phyloP scores from a whole-genome alignment of 805 yeast species.

The Teunomyces gatunensis region DNA sequence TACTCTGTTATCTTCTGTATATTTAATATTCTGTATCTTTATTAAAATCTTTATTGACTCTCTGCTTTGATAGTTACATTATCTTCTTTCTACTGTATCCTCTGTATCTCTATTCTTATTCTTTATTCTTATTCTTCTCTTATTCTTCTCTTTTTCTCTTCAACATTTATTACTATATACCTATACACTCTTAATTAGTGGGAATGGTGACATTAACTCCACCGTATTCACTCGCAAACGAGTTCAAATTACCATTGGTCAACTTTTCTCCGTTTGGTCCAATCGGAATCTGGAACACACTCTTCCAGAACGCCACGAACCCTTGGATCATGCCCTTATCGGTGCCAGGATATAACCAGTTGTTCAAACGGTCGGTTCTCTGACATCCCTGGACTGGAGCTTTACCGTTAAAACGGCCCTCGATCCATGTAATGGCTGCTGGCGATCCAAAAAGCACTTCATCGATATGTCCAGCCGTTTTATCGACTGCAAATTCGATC shows the following conservation, averaged over 20 bases:
- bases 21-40: no score
- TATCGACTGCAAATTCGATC: conserved; percentile 9
- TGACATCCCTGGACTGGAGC: conserved; percentile 17
- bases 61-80: no score
- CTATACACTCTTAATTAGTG: background rate
- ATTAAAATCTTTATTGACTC: no score
- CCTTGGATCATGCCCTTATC: background rate
- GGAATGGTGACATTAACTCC: background rate
- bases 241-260: background rate
- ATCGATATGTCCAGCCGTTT: conserved; percentile 13
- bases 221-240: background rate
- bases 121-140: no score
- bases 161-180: background rate
- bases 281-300: background rate
- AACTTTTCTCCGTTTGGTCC: background rate
- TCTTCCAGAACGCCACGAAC: background rate
- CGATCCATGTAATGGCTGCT: conserved; percentile 18
- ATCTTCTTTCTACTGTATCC: no score
- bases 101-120: no score
- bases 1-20: no score
- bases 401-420: conserved; percentile 14
- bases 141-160: no score
- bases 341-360: conserved; percentile 45
- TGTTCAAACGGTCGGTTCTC: conserved; percentile 41
- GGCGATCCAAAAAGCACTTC: conserved; percentile 13